Base-by-base conservation (phyloP, 1,139 yeast genomes). In the Arxiozyma heterogenica region DNA sequence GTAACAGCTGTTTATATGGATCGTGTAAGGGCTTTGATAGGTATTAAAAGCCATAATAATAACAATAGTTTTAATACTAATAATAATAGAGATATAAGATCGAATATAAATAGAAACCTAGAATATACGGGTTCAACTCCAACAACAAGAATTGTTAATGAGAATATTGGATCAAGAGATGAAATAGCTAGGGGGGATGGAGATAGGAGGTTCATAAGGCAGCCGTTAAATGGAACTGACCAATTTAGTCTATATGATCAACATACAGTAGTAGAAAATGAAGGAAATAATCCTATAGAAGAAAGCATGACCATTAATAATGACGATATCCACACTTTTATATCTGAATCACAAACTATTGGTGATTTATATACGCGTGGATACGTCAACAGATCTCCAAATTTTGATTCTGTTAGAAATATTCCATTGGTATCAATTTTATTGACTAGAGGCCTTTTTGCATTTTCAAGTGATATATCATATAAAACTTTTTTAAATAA, bases 391-490 rank as follows among this genome's bases (percentile, higher is more conserved):
- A 55, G 68, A 47, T 59, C 64, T 22, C 69, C 69, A 15, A 50
- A 57, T 23, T 64, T 65, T 34, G 53, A 53, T 17, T 50, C 57
- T 15, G 52, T 52, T 25, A 59, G 75, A 44, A 60, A 63, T 4
- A 53, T 71, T 42, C 72, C 72, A 0, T 61, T 71, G 20, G 64
- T 66, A 0, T 66, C 72, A 2, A 57, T 64, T 44, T 23, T 60
- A 52, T 41, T 71, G 56, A 58, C 68, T 49, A 63, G 68, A 57
- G 66, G 75, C 56, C 53, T 59, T 58, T 58, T 64, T 54, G 60
- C 65, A 55, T 59, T 71, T 61, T 64, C 71, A 57, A 55, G 72
- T 44, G 70, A 68, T 46, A 55, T 58, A 18, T 62, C 74, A 1
- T 61, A 65, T 27, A 51, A 57, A 17, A 43, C 52, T 11, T 72